Percentiles rank a stretch among this genome's conserved stretches.
phyloP scores from a whole-genome alignment of 192 early-diverging fungal genomes.

The Spizellomyces sp. region DNA sequence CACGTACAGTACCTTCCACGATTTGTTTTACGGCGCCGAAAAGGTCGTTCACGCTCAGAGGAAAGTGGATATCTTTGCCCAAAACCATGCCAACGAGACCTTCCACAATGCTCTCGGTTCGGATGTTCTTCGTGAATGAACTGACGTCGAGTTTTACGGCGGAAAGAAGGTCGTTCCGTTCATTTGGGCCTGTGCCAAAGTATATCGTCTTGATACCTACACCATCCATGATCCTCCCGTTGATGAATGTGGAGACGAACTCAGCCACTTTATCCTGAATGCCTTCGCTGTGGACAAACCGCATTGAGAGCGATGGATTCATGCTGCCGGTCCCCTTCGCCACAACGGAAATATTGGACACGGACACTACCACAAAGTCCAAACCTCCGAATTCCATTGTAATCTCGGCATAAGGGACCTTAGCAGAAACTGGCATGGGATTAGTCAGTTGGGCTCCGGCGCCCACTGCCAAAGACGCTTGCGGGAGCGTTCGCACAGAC shows the following conservation, averaged over 20 bases:
- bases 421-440: slow-evolving; percentile 36
- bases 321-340: not conserved
- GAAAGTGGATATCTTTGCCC: slow-evolving; percentile 12
- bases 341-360: slow-evolving; percentile 25
- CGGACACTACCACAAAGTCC: slow-evolving; percentile 15
- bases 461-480: slow-evolving; percentile 13
- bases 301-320: not conserved
- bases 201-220: slow-evolving; percentile 20
- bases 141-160: slow-evolving; percentile 27
- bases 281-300: not conserved
- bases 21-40: slow-evolving; percentile 1
- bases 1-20: slow-evolving; percentile 18
- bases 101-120: slow-evolving; percentile 15
- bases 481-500: slow-evolving; percentile 20
- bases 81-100: slow-evolving; percentile 11
- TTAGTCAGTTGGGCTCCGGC: slow-evolving; percentile 29
- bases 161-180: slow-evolving; percentile 28
- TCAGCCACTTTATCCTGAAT: slow-evolving; percentile 32
- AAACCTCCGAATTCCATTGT: slow-evolving; percentile 12
- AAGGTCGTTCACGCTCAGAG: slow-evolving; percentile 15
- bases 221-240: slow-evolving; percentile 9
- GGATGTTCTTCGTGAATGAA: slow-evolving; percentile 20
- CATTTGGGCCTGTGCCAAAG: slow-evolving; percentile 30
- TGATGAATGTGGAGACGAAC: slow-evolving; percentile 23
- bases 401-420: slow-evolving; percentile 32